Evolutionary conservation across 2,329 filamentous ascomycete genomes (phyloP), one percentile per base, ranked within the genome.

Genomic region (Teratosphaeria gauchensis): DNA sequence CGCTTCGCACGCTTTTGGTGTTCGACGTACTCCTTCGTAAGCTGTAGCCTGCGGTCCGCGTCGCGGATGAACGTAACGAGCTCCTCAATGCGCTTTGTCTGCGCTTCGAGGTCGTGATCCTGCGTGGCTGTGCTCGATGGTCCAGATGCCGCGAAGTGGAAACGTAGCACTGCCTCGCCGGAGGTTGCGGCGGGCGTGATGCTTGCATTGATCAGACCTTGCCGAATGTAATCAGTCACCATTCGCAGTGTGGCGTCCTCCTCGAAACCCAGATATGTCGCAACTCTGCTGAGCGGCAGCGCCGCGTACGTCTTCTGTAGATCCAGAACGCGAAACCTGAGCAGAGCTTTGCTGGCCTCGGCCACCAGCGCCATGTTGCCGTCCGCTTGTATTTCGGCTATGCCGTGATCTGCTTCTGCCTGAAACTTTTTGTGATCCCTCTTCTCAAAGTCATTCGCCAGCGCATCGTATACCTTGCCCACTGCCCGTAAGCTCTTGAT

Each of bases 221-320:
- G 72, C 58, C 74, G 72, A 59, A 85, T 81, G 62, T 85, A 74
- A 7, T 76, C 78, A 48, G 77, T 73, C 32, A 83, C 73, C 35
- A 84, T 79, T n/a, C 76, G 73, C 35, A 79, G 73, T 61, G 83
- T 79, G 38, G 78, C 77, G 4, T 81, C 76, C 0, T 77, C 68
- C n/a, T 77, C 73, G 16, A 77, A 73, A 8, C 78, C 76, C 28
- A 86, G 71, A 19, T 79, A 77, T 31, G 72, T 73, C 0, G 81
- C 75, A 31, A 85, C 79, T 54, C 80, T 79, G 4, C 76, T 72
- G 9, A 86, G 74, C 3, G 82, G 80, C 35, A 87, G 75, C 5
- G 84, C 82, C 33, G 81, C 80, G 69, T 92, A 96, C 3, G 89
- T 85, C 56, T 83, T 81, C 52, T 86, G 84, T 30, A 97, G 78